A percentile compares a stretch with the other conserved stretches of the same genome.
Conservation (phyloP, 345 rosid species). For the Euphorbia lathyris region DNA sequence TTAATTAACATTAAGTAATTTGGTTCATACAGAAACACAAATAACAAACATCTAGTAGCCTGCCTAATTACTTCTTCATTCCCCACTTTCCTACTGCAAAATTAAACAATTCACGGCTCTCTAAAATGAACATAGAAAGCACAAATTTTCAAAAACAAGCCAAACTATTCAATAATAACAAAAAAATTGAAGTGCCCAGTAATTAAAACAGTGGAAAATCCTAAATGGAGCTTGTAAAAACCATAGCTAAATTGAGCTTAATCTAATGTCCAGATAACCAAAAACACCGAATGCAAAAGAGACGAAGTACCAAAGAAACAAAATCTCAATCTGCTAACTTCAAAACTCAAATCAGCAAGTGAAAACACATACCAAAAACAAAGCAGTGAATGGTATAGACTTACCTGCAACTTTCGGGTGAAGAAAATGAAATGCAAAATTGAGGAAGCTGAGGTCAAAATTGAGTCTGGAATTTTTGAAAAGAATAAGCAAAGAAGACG, state of each 20-base stretch:
- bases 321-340: neutral
- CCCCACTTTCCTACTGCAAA: neutral
- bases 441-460: neutral
- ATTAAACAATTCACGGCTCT: neutral
- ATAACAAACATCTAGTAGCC: neutral
- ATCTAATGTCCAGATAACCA: neutral
- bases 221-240: neutral
- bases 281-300: neutral
- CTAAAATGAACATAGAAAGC: neutral
- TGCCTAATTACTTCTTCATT: neutral
- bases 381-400: neutral
- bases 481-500: too few species aligned
- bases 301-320: conserved; percentile 1
- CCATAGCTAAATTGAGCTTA: neutral
- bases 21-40: neutral
- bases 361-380: too few species aligned
- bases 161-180: neutral
- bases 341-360: neutral
- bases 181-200: neutral
- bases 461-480: neutral
- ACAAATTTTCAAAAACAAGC: neutral
- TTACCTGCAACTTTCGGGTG: neutral
- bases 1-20: neutral
- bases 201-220: neutral
- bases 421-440: neutral